phyloP scores from a whole-genome alignment of 805 yeast species.

The Zygosaccharomyces siamensis region DNA sequence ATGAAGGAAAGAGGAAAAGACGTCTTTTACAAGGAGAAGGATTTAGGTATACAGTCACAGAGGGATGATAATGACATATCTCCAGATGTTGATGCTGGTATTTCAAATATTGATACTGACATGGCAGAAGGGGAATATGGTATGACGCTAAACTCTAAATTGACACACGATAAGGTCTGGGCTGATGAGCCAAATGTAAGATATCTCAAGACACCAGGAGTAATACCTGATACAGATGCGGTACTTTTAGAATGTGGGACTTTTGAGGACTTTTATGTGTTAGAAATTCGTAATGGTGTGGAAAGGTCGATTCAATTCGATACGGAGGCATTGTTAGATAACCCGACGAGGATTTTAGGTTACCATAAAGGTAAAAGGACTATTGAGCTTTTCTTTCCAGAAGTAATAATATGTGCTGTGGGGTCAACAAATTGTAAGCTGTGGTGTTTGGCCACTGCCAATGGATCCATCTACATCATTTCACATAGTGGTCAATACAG shows the following conservation, averaged over 20 bases:
- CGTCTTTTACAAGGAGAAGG: conserved; percentile 21
- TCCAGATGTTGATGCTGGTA: conserved; percentile 17
- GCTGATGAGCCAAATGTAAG: conserved; percentile 29
- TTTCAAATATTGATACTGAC: conserved; percentile 30
- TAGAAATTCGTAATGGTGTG: conserved; percentile 35
- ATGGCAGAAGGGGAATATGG: conserved; percentile 31
- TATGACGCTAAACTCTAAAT: conserved; percentile 31
- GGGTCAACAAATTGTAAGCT: conserved; percentile 46
- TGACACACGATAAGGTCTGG: conserved; percentile 28
- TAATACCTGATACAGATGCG: conserved; percentile 30
- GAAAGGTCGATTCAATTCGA: conserved; percentile 36
- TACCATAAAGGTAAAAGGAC: conserved; percentile 33
- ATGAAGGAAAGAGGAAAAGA: conserved; percentile 38
- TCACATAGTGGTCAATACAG: conserved; percentile 34
- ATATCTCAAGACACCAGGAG: conserved; percentile 26
- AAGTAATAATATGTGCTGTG: conserved; percentile 35
- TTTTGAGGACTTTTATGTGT: conserved; percentile 27
- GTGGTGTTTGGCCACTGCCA: conserved; percentile 43
- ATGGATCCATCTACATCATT: conserved; percentile 35
- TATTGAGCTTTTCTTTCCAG: conserved; percentile 43
- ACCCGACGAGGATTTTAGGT: conserved; percentile 39
- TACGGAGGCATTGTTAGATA: conserved; percentile 32
- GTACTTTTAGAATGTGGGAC: conserved; percentile 33
- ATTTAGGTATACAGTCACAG: conserved; percentile 8
- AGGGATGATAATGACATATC: conserved; percentile 10